Conservation (phyloP, 225 moss, liverwort and hornwort species). For the Marchantia paleacea region DNA sequence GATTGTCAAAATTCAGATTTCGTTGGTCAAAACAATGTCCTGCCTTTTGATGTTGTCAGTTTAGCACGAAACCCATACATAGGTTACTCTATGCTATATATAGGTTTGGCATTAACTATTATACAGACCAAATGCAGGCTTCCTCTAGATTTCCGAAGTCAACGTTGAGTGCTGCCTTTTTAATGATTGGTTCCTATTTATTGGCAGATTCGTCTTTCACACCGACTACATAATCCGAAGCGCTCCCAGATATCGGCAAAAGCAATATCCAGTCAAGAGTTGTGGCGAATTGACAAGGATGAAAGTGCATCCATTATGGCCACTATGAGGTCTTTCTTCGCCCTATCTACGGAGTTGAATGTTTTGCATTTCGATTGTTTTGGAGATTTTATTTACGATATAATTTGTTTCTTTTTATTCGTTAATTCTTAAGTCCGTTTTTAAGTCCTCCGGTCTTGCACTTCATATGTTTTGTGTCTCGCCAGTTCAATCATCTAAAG, state of each 20-base stretch:
- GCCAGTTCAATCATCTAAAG: neutral
- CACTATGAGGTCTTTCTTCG: slow-evolving; percentile 39
- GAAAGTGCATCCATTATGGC: slow-evolving; percentile 51
- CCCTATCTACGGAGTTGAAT: neutral
- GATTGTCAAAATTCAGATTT: no score
- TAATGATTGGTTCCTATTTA: neutral
- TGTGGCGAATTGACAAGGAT: slow-evolving; percentile 59
- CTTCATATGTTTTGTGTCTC: neutral
- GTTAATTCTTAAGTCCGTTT: neutral
- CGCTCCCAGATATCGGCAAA: neutral
- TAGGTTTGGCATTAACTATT: no score
- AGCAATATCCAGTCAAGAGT: slow-evolving; percentile 7
- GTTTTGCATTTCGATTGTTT: neutral
- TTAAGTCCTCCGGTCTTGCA: neutral
- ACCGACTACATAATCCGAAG: slow-evolving; percentile 35
- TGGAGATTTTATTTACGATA: neutral
- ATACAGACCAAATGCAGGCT: no score
- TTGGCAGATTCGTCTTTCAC: slow-evolving; percentile 41
- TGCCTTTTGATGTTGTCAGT: no score
- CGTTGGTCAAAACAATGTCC: no score
- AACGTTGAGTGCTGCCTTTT: neutral
- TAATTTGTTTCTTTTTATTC: neutral
- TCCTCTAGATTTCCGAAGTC: neutral
- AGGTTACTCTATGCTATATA: no score
- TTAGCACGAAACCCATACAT: no score